A percentile compares a stretch with the other conserved stretches of the same genome.
Evolutionary conservation across 352 stramenopile genomes (phyloP).

Genomic region (Phytopythium montanum): DNA sequence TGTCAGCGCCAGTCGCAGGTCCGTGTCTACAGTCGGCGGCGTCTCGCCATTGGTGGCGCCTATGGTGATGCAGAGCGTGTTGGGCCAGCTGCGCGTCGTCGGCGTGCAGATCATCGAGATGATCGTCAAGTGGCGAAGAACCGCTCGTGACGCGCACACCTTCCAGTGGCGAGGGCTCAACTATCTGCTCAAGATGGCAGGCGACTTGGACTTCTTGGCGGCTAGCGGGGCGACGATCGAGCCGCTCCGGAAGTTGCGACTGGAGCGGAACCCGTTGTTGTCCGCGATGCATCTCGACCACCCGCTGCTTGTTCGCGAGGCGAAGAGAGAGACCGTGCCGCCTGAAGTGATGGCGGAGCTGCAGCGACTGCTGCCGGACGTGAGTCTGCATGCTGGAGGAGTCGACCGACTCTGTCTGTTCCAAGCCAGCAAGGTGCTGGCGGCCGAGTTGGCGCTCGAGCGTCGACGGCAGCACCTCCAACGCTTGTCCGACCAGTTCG

Average conservation of each 20-base stretch:
- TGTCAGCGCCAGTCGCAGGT: background rate
- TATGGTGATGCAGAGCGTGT: slow-evolving; percentile 58
- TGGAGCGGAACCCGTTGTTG: slow-evolving; percentile 70
- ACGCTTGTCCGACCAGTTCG: slow-evolving; percentile 3
- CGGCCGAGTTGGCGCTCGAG: slow-evolving; percentile 35
- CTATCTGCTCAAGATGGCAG: slow-evolving; percentile 78
- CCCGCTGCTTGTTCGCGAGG: slow-evolving; percentile 20
- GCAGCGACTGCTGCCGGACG: slow-evolving; percentile 27
- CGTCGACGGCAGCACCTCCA: slow-evolving; percentile 5
- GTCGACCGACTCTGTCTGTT: slow-evolving; percentile 63
- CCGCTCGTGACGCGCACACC: slow-evolving; percentile 9
- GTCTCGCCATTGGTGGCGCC: slow-evolving; percentile 24
- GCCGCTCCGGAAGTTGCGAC: slow-evolving; percentile 37
- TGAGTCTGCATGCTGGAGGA: slow-evolving; percentile 30
- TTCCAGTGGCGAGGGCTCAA: slow-evolving; percentile 78
- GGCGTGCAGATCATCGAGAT: slow-evolving; percentile 66
- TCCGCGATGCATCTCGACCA: slow-evolving; percentile 56
- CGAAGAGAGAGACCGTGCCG: background rate
- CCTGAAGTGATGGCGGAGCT: slow-evolving; percentile 17
- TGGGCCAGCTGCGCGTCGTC: slow-evolving; percentile 58
- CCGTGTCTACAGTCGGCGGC: background rate
- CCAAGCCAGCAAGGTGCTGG: slow-evolving; percentile 37
- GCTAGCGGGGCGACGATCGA: slow-evolving; percentile 25
- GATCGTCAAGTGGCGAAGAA: slow-evolving; percentile 56
- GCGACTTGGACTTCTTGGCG: slow-evolving; percentile 57